These are phyloP conservation scores for Psidium friedrichsthalianum DNA, from an alignment of 345 rosid species.

Conservation along the genomic window DNA sequence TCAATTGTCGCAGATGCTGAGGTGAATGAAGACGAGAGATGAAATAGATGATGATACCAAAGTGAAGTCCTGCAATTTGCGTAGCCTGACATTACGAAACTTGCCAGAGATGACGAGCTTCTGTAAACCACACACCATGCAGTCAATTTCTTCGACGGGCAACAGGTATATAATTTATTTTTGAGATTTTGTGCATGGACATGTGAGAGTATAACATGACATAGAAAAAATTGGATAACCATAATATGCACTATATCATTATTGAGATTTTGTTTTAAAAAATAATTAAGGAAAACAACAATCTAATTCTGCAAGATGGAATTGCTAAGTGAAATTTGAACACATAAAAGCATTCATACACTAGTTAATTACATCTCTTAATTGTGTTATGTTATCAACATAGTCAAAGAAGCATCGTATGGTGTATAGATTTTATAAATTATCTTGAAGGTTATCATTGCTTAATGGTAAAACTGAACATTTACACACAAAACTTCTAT, in stretches of 20 bases:
- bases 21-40: not conserved
- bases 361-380: not conserved
- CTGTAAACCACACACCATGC: rapidly evolving
- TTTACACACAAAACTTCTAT: not conserved
- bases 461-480: not conserved
- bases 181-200: not conserved
- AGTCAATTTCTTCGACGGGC: not conserved
- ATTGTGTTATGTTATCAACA: not conserved
- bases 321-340: not conserved
- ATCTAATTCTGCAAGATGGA: not conserved
- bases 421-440: not conserved
- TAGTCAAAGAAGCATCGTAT: not conserved
- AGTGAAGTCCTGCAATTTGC: not conserved
- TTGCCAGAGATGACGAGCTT: not conserved
- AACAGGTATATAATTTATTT: not conserved
- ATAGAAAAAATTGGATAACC: not conserved
- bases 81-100: not conserved
- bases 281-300: no score
- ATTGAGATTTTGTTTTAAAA: no score
- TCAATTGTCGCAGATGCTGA: not conserved
- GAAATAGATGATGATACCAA: not conserved
- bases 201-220: no score
- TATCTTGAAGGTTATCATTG: not conserved
- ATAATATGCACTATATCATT: no score
- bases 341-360: not conserved